Evolutionary conservation across 2,329 filamentous ascomycete species (phyloP).

Genomic region (Escovopsis weberi): DNA sequence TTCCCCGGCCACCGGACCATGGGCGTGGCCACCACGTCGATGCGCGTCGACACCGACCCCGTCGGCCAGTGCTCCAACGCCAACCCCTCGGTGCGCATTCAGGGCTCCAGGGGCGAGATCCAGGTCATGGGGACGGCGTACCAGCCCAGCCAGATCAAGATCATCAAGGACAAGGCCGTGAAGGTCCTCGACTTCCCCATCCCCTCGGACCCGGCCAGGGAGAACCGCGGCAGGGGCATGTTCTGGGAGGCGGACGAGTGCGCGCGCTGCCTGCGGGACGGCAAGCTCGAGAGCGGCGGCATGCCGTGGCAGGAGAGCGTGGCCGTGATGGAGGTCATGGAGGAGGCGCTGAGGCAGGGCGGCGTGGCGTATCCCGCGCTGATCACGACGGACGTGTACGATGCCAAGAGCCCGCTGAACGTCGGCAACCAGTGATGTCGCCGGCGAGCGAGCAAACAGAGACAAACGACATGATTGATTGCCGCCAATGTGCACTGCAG

Average conservation of each 20-base stretch:
- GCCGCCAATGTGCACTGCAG: too few relatives aligned
- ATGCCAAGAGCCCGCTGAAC: constrained; percentile 47
- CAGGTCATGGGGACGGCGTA: constrained; percentile 62
- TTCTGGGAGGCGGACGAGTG: constrained; percentile 80
- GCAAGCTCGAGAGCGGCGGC: constrained; percentile 57
- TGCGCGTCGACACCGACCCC: constrained; percentile 48
- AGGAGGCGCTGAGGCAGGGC: constrained; percentile 38
- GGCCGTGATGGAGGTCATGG: constrained; percentile 66
- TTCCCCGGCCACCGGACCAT: constrained; percentile 58
- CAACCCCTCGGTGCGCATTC: constrained; percentile 60
- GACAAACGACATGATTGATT: too few relatives aligned
- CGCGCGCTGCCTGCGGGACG: constrained; percentile 60
- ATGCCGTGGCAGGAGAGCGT: constrained; percentile 65
- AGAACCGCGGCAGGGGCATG: constrained; percentile 60
- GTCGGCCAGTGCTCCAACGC: constrained; percentile 36
- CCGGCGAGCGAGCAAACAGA: too few relatives aligned
- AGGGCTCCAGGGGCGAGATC: constrained; percentile 69
- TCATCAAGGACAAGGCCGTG: constrained; percentile 40
- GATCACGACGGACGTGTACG: constrained; percentile 43
- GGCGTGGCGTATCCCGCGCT: constrained; percentile 38
- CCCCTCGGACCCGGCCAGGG: constrained; percentile 32
- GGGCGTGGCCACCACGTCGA: constrained; percentile 54
- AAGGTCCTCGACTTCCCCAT: constrained; percentile 40
- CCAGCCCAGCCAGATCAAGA: constrained; percentile 48
- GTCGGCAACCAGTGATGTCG: constrained; percentile 26